Conservation (phyloP, 192 early-diverging fungal species). For the Coemansia sp. region DNA sequence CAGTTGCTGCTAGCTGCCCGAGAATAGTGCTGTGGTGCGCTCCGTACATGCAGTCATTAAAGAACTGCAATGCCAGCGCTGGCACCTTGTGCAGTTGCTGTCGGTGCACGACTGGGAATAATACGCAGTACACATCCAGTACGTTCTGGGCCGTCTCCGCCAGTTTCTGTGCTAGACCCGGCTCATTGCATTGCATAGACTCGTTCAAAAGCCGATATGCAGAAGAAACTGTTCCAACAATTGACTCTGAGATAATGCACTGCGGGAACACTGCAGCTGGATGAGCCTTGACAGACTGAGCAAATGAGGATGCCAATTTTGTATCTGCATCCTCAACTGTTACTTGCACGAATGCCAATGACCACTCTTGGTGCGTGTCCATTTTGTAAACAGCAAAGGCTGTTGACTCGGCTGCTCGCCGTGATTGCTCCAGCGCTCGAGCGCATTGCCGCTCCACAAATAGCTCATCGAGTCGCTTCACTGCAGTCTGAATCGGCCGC, state of each 20-base stretch:
- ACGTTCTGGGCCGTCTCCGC: slow-evolving; percentile 9
- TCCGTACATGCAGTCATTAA: slow-evolving; percentile 49
- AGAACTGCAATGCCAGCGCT: slow-evolving; percentile 40
- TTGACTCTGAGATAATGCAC: slow-evolving; percentile 6
- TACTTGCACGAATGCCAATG: slow-evolving; percentile 14
- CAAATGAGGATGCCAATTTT: slow-evolving; percentile 1
- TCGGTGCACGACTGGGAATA: slow-evolving; percentile 29
- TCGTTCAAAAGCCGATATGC: slow-evolving; percentile 3
- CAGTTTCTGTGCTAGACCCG: slow-evolving; percentile 12
- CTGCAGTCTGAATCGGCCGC: slow-evolving; percentile 19
- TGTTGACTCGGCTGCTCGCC: slow-evolving; percentile 19
- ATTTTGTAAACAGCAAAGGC: slow-evolving; percentile 14
- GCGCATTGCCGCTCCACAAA: slow-evolving; percentile 23
- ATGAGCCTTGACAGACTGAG: background rate
- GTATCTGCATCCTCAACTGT: background rate
- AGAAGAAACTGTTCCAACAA: background rate
- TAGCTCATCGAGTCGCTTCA: slow-evolving; percentile 18
- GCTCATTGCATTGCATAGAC: background rate
- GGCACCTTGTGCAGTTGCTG: slow-evolving; percentile 28
- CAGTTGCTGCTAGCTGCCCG: background rate
- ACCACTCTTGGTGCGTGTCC: slow-evolving; percentile 26
- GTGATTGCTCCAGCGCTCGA: slow-evolving; percentile 12
- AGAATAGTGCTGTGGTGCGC: slow-evolving; percentile 34
- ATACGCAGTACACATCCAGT: slow-evolving; percentile 20
- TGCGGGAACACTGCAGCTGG: background rate